Conservation (phyloP, 2,329 filamentous ascomycete genomes). For the Hymenoscyphus scutula region DNA sequence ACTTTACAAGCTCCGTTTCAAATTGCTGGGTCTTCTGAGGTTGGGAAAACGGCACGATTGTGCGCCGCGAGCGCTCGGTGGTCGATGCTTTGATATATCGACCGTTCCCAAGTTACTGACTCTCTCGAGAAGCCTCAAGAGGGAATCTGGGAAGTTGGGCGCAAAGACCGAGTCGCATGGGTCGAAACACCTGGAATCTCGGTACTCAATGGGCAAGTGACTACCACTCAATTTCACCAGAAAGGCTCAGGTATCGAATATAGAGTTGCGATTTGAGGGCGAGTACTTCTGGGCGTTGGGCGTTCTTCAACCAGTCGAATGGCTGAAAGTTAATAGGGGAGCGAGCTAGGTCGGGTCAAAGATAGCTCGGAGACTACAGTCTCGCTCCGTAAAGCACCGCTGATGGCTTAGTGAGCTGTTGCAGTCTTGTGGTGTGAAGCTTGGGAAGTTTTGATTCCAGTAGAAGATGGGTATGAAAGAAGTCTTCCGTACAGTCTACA, state of each 20-base stretch:
- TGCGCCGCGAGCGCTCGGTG: conserved; percentile 20
- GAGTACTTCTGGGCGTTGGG: conserved; percentile 16
- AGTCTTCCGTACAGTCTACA: not conserved
- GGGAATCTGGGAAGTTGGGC: conserved; percentile 9
- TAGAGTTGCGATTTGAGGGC: conserved; percentile 22
- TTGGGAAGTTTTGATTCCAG: conserved; percentile 14
- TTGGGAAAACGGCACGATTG: conserved; percentile 19
- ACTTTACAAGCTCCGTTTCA: conserved; percentile 9
- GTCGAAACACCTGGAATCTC: conserved; percentile 18
- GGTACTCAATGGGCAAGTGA: conserved; percentile 17
- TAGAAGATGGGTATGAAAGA: not conserved
- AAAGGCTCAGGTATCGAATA: conserved; percentile 23
- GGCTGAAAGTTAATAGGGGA: conserved; percentile 1
- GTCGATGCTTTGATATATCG: conserved; percentile 19
- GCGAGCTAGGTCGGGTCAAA: not conserved
- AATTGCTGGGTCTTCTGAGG: conserved; percentile 12
- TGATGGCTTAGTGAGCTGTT: conserved; percentile 2
- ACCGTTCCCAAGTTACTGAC: conserved; percentile 6
- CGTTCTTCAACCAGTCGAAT: conserved; percentile 1
- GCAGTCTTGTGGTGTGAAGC: not conserved
- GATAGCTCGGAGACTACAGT: conserved; percentile 5
- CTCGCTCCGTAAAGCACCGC: not conserved
- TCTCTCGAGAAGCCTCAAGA: not conserved
- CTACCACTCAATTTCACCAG: conserved; percentile 10
- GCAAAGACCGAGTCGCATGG: conserved; percentile 24